These are phyloP conservation scores for Nicotiana tomentosiformis DNA, from an alignment of 257 asterid species.

Conservation along the genomic window DNA sequence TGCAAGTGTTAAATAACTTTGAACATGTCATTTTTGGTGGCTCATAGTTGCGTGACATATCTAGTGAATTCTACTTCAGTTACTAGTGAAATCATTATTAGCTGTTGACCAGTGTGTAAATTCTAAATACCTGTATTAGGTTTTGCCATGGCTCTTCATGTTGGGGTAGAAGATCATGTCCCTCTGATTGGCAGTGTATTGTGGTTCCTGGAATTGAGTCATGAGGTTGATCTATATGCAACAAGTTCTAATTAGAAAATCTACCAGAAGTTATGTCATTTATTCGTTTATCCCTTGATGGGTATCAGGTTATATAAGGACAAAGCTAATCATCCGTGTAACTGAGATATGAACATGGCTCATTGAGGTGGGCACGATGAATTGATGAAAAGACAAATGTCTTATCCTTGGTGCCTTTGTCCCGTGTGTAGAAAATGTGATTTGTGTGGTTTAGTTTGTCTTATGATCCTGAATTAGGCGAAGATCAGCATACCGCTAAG, in stretches of 20 bases:
- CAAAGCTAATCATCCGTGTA: background rate
- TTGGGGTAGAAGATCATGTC: background rate
- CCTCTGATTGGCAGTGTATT: background rate
- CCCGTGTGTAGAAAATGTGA: background rate
- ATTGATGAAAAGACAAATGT: background rate
- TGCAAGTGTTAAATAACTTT: background rate
- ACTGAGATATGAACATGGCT: background rate
- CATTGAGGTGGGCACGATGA: background rate
- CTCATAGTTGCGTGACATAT: background rate
- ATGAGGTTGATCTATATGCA: background rate
- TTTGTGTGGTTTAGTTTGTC: background rate
- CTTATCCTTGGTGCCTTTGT: background rate
- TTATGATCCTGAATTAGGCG: background rate
- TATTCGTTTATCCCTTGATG: background rate
- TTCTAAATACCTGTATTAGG: background rate
- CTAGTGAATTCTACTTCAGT: background rate
- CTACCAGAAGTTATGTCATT: background rate
- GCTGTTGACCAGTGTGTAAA: background rate
- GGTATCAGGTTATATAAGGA: background rate
- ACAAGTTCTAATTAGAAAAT: background rate
- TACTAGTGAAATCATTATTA: background rate
- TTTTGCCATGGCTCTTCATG: background rate
- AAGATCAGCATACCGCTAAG: background rate
- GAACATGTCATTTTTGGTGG: background rate
- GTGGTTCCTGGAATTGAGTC: background rate